Evolutionary conservation across 2,329 filamentous ascomycete species (phyloP).

Genomic region (Corinectria fuckeliana): DNA sequence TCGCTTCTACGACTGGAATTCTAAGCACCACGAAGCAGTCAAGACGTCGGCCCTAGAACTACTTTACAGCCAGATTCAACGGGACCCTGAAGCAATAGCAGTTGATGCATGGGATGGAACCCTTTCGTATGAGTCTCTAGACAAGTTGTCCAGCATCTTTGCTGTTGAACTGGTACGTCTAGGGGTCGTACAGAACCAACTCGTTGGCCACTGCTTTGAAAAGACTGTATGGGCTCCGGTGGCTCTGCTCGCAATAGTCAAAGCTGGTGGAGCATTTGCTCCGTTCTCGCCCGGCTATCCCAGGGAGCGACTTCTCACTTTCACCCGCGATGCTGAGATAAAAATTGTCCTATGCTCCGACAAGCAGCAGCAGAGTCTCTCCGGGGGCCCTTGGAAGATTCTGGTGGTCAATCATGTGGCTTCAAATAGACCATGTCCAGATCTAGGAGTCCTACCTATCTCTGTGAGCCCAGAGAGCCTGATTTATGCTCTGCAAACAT

Average conservation of each 20-base stretch:
- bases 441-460: neutral
- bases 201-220: neutral
- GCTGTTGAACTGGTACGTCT: neutral
- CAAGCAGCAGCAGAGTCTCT: neutral
- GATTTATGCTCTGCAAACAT: slow-evolving; percentile 56
- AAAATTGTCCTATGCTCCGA: neutral
- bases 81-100: neutral
- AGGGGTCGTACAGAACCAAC: neutral
- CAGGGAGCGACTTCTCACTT: neutral
- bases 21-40: neutral
- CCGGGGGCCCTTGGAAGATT: neutral
- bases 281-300: neutral
- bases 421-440: neutral
- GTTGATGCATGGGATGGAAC: neutral
- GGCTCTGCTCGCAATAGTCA: neutral
- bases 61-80: neutral
- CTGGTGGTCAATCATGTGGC: neutral
- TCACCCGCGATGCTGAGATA: neutral
- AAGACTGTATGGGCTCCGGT: neutral
- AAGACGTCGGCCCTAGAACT: neutral
- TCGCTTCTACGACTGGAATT: neutral
- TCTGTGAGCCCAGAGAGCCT: neutral
- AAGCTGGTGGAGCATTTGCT: neutral
- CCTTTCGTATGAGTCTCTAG: neutral
- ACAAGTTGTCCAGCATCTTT: neutral